phyloP scores from a whole-genome alignment of 1,139 yeast genomes.

The Dujonia santamariae region DNA sequence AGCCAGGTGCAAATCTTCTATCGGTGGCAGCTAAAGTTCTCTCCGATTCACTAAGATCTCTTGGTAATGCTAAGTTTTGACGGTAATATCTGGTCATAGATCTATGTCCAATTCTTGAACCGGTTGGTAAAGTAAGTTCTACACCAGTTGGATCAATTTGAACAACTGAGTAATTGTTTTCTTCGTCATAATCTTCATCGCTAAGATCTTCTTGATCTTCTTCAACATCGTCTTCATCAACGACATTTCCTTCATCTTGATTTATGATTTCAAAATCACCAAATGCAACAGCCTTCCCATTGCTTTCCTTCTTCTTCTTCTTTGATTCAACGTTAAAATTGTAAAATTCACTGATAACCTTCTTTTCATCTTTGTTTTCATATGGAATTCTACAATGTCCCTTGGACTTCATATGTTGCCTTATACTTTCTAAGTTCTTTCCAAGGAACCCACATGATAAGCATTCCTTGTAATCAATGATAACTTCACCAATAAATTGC shows the following conservation, averaged over 20 bases:
- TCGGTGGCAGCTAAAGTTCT: conserved; percentile 40
- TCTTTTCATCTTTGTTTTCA: conserved; percentile 45
- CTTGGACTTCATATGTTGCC: conserved; percentile 50
- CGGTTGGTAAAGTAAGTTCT: conserved; percentile 46
- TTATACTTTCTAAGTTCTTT: conserved; percentile 43
- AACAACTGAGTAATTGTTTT: conserved; percentile 31
- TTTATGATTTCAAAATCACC: conserved; percentile 5
- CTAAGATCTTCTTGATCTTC: conserved; percentile 21
- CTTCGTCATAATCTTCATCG: conserved; percentile 31
- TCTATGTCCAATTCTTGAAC: conserved; percentile 47
- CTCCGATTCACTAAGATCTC: conserved; percentile 24
- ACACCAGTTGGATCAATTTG: conserved; percentile 39
- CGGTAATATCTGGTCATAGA: conserved; percentile 43
- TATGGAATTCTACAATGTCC: conserved; percentile 57
- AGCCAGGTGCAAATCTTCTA: conserved; percentile 40
- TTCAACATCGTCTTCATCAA: conserved; percentile 22
- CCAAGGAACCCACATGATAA: conserved; percentile 54
- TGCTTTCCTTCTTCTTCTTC: conserved; percentile 13
- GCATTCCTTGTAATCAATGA: conserved; percentile 47
- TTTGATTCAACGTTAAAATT: conserved; percentile 27
- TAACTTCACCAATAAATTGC: conserved; percentile 39
- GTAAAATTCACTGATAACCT: conserved; percentile 40
- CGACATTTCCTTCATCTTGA: conserved; percentile 11
- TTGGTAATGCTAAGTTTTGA: conserved; percentile 31
- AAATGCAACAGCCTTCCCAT: conserved; percentile 24